Conservation (phyloP, 2,329 filamentous ascomycete genomes). For the Simplicillium aogashimaense region DNA sequence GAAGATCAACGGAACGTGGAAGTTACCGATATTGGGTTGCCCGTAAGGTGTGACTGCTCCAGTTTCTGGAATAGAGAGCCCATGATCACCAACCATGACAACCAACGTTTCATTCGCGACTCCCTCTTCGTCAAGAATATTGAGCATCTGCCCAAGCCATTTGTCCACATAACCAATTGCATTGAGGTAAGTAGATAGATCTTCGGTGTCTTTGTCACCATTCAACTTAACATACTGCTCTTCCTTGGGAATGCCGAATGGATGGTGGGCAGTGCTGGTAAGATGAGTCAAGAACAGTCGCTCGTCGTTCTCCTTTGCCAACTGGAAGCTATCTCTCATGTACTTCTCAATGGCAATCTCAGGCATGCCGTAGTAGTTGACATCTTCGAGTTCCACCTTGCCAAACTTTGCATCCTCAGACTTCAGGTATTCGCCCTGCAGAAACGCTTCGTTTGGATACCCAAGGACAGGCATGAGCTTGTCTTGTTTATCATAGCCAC, state of each 20-base stretch:
- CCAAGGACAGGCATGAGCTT: constrained; percentile 19
- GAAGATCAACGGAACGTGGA: constrained; percentile 20
- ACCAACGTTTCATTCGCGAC: constrained; percentile 22
- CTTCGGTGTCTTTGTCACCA: constrained; percentile 14
- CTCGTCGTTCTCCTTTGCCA: constrained; percentile 18
- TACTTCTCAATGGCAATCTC: constrained; percentile 21
- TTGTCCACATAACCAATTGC: constrained; percentile 20
- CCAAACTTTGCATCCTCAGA: constrained; percentile 18
- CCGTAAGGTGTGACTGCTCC: constrained; percentile 19
- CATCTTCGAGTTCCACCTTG: constrained; percentile 16
- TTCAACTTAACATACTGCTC: constrained; percentile 17
- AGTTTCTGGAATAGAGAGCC: constrained; percentile 21
- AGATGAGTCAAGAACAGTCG: constrained; percentile 23
- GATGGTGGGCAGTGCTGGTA: constrained; percentile 24
- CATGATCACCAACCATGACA: constrained; percentile 22
- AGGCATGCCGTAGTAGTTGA: constrained; percentile 24
- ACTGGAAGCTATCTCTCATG: constrained; percentile 19
- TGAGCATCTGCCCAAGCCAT: constrained; percentile 20
- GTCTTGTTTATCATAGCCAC: constrained; percentile 22
- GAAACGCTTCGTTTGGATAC: constrained; percentile 14
- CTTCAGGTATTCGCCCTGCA: constrained; percentile 19
- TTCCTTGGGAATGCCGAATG: constrained; percentile 17
- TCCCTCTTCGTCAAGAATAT: constrained; percentile 18
- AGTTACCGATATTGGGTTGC: constrained; percentile 20
- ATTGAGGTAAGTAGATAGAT: constrained; percentile 23